Percentiles rank a stretch among this genome's conserved stretches.
Conservation (phyloP, 805 yeast genomes). For the Candida maesae region DNA sequence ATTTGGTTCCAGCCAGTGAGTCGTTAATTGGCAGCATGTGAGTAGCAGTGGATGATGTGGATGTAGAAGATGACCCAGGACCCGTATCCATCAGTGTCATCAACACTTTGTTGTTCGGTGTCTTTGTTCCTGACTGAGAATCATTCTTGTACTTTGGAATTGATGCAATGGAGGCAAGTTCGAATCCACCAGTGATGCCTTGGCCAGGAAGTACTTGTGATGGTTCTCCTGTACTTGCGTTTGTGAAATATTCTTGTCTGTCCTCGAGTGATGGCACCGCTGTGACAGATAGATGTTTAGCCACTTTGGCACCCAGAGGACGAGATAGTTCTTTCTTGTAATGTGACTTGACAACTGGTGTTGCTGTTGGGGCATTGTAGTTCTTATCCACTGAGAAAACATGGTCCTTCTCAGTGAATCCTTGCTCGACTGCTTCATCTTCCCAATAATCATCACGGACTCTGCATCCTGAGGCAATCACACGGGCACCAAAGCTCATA, state of each 20-base stretch:
- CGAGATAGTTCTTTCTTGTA: background rate
- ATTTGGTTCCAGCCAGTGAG: slow-evolving; percentile 20
- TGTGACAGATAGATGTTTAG: slow-evolving; percentile 6
- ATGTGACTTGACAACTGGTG: background rate
- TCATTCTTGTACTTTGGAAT: slow-evolving; percentile 25
- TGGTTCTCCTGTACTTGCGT: slow-evolving; percentile 19
- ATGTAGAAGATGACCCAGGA: background rate
- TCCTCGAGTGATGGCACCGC: slow-evolving; percentile 27
- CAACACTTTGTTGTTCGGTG: slow-evolving; percentile 14
- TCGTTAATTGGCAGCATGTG: slow-evolving; percentile 18
- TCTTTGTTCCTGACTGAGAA: background rate
- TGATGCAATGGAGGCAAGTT: slow-evolving; percentile 21
- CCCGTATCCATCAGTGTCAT: slow-evolving; percentile 12
- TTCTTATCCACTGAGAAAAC: slow-evolving; percentile 32
- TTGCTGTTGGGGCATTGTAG: slow-evolving; percentile 2
- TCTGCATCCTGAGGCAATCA: slow-evolving; percentile 43
- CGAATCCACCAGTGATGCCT: slow-evolving; percentile 28
- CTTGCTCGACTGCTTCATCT: slow-evolving; percentile 36
- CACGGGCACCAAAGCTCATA: slow-evolving; percentile 48
- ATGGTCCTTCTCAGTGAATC: slow-evolving; percentile 42
- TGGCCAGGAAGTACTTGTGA: slow-evolving; percentile 29
- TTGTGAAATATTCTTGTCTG: slow-evolving; percentile 21
- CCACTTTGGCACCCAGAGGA: background rate
- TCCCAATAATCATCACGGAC: slow-evolving; percentile 58
- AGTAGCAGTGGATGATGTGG: slow-evolving; percentile 7